Evolutionary conservation across 345 rosid species (phyloP).

Genomic region (Gossypium anomalum): DNA sequence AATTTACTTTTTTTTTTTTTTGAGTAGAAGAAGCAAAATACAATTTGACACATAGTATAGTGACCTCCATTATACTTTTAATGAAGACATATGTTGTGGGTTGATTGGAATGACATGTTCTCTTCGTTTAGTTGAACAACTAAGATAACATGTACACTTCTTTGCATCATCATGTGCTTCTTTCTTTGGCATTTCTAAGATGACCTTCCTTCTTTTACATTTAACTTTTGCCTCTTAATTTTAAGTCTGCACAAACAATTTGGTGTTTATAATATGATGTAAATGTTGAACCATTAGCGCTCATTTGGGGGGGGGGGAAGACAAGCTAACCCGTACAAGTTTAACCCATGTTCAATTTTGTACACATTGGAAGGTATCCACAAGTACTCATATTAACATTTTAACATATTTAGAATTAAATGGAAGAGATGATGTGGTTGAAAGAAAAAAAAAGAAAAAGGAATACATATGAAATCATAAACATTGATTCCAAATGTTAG

Average conservation of each 20-base stretch:
- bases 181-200: not conserved
- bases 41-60: rapidly evolving
- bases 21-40: too few species aligned
- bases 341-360: not conserved
- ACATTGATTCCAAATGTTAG: too few species aligned
- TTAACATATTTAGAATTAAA: not conserved
- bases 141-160: not conserved
- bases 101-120: not conserved
- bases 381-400: too few species aligned
- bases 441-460: too few species aligned
- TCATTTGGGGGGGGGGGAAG: not conserved
- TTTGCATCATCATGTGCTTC: slow-evolving; percentile 1
- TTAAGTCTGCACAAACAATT: not conserved
- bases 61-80: too few species aligned
- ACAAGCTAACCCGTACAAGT: not conserved
- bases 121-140: not conserved
- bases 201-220: not conserved
- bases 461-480: too few species aligned
- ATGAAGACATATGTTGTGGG: not conserved
- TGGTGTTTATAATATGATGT: not conserved
- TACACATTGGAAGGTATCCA: not conserved
- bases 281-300: not conserved
- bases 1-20: too few species aligned
- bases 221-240: not conserved
- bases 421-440: not conserved